phyloP scores from a whole-genome alignment of 441 rosid genomes.

The Pelargonium myrrhifolium region DNA sequence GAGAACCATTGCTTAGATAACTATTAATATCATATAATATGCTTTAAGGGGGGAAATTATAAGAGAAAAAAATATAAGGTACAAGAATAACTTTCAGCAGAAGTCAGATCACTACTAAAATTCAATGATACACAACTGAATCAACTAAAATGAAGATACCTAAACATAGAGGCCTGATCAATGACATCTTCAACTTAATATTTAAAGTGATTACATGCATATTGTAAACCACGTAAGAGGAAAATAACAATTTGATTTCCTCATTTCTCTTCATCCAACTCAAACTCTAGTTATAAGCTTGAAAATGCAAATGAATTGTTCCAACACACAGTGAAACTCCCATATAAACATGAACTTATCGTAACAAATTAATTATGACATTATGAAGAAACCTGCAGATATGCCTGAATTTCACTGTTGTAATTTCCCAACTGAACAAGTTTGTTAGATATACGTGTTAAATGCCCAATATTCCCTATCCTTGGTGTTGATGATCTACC shows the following conservation, averaged over 20 bases:
- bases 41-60: background rate
- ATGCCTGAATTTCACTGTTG: slow-evolving; percentile 50
- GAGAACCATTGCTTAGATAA: background rate
- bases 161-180: background rate
- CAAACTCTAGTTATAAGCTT: background rate
- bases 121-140: background rate
- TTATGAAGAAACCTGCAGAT: slow-evolving; percentile 54
- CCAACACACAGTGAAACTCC: background rate
- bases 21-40: background rate
- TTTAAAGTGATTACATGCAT: background rate
- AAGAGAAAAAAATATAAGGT: background rate
- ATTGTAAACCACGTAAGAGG: background rate
- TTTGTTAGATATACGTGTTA: slow-evolving; percentile 83
- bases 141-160: background rate
- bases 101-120: background rate
- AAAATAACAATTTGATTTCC: background rate
- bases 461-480: slow-evolving; percentile 81
- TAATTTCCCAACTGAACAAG: slow-evolving; percentile 66
- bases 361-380: background rate
- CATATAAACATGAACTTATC: background rate
- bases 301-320: background rate
- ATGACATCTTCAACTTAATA: background rate
- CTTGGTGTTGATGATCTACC: slow-evolving; percentile 51
- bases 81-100: background rate
- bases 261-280: background rate